Conservation (phyloP, 805 yeast genomes). For the Zygoascus biomembranicola region DNA sequence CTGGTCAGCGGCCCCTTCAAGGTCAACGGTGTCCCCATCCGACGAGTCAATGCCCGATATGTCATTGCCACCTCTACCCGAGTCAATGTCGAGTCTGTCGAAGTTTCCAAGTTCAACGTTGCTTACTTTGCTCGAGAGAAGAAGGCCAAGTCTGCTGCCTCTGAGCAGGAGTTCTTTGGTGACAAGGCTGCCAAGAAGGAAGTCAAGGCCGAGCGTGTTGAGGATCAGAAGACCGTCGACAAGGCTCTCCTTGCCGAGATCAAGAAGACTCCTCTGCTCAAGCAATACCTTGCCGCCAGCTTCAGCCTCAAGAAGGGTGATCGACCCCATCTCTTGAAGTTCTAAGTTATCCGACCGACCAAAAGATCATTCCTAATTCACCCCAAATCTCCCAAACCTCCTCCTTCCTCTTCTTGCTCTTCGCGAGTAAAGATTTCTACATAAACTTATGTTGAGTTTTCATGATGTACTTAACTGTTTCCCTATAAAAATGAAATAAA, state of each 20-base stretch:
- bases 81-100: constrained; percentile 70
- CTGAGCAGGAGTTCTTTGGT: constrained; percentile 84
- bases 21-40: constrained; percentile 98
- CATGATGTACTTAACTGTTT: constrained; percentile 1
- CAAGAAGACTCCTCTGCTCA: constrained; percentile 94
- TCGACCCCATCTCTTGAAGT: constrained; percentile 96
- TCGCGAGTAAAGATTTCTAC: not conserved
- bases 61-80: constrained; percentile 97
- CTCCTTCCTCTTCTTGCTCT: not conserved
- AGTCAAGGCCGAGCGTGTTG: constrained; percentile 87
- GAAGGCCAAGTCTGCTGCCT: constrained; percentile 66
- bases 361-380: not conserved
- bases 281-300: constrained; percentile 90
- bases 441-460: not conserved
- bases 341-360: constrained; percentile 42
- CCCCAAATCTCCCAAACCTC: not conserved
- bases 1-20: constrained; percentile 99
- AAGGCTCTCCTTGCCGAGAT: constrained; percentile 85
- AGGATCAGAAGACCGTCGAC: constrained; percentile 95
- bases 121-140: constrained; percentile 96
- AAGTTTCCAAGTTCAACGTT: constrained; percentile 84
- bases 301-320: constrained; percentile 98
- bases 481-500: not conserved
- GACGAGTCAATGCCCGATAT: constrained; percentile 98
- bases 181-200: constrained; percentile 72